phyloP scores from a whole-genome alignment of 805 yeast species.

The Candida sonorensis region DNA sequence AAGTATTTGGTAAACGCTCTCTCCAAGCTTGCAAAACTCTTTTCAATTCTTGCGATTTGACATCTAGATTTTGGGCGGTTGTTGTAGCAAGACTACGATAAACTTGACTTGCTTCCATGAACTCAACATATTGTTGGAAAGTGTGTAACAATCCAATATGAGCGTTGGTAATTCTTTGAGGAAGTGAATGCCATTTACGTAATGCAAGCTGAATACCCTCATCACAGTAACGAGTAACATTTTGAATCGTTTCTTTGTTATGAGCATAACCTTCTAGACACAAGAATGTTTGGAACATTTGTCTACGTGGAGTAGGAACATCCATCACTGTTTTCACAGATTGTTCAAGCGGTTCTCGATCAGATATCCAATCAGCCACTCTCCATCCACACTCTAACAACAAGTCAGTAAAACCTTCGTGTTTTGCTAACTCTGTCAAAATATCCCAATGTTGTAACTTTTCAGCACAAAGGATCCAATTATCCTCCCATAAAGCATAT shows the following conservation, averaged over 20 bases:
- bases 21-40: conserved; percentile 97
- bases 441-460: conserved; percentile 98
- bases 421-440: conserved; percentile 91
- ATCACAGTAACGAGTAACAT: conserved; percentile 80
- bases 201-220: conserved; percentile 93
- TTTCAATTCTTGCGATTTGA: conserved; percentile 89
- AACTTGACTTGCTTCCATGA: conserved; percentile 94
- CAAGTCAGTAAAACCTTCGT: conserved; percentile 94
- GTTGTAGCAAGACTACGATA: conserved; percentile 84
- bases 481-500: conserved; percentile 96
- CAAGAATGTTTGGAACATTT: conserved; percentile 89
- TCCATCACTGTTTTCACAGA: conserved; percentile 96
- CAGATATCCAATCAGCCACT: conserved; percentile 97
- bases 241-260: conserved; percentile 78
- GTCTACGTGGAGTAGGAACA: conserved; percentile 96
- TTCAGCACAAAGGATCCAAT: conserved; percentile 96
- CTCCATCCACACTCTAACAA: conserved; percentile 99
- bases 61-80: conserved; percentile 85
- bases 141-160: conserved; percentile 88
- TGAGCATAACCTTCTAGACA: conserved; percentile 91
- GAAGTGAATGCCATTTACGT: conserved; percentile 89
- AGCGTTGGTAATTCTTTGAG: conserved; percentile 66
- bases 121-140: conserved; percentile 95
- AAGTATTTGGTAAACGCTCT: conserved; percentile 88
- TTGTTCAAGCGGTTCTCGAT: conserved; percentile 88